A percentile compares a stretch with the other conserved stretches of the same genome.
These are phyloP conservation scores for Rhytidhysteron rufulum DNA, from an alignment of 2,329 filamentous ascomycete species.

Conservation along the genomic window DNA sequence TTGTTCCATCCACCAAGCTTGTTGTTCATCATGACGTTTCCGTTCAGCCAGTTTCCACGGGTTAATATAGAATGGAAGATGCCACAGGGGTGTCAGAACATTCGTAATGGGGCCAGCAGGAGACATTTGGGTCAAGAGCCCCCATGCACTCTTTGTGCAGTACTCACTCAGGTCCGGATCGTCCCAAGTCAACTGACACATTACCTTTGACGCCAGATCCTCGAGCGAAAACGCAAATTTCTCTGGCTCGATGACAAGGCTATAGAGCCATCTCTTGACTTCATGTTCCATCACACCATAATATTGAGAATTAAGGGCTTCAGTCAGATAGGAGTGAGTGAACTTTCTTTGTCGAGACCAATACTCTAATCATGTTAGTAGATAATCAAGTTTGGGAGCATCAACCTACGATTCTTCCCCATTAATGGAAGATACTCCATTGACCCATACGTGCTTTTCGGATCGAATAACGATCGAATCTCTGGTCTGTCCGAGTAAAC, in stretches of 20 bases:
- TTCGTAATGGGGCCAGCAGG: slow-evolving; percentile 57
- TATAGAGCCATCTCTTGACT: slow-evolving; percentile 51
- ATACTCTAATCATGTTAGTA: slow-evolving; percentile 40
- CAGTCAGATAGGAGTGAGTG: slow-evolving; percentile 50
- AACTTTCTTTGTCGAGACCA: slow-evolving; percentile 54
- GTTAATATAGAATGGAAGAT: slow-evolving; percentile 48
- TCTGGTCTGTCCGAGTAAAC: slow-evolving; percentile 50
- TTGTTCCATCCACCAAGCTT: slow-evolving; percentile 52
- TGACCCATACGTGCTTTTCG: slow-evolving; percentile 52
- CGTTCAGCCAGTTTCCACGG: slow-evolving; percentile 53
- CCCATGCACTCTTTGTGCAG: slow-evolving; percentile 52
- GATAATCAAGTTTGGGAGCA: slow-evolving; percentile 2
- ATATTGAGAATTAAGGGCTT: slow-evolving; percentile 43
- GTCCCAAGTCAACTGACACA: slow-evolving; percentile 54
- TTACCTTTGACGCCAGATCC: slow-evolving; percentile 57
- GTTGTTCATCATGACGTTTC: slow-evolving; percentile 52
- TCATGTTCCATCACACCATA: slow-evolving; percentile 51
- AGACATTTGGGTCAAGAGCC: slow-evolving; percentile 56
- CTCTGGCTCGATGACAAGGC: slow-evolving; percentile 49
- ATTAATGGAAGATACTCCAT: slow-evolving; percentile 56
- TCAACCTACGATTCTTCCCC: slow-evolving; percentile 51
- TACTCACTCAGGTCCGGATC: slow-evolving; percentile 47
- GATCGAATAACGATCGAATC: slow-evolving; percentile 51
- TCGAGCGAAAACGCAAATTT: slow-evolving; percentile 50
- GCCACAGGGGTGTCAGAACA: slow-evolving; percentile 53